Base-by-base conservation (phyloP, 305 asterid species). In the Fraxinus velutina region DNA sequence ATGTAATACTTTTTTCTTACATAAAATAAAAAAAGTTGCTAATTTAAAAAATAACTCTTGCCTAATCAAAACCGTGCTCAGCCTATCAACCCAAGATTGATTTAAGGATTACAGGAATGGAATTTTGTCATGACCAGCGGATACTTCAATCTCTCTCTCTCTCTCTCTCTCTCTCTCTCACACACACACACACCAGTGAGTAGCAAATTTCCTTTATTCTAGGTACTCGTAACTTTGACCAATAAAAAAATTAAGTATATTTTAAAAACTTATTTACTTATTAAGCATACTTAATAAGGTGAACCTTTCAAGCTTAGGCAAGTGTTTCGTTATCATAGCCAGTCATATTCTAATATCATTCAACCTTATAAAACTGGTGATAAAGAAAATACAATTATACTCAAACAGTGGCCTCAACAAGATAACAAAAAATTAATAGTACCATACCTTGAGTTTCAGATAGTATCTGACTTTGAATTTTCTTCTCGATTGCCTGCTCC, bases 381-480 rank as follows among this genome's bases (percentile, higher is more conserved):
- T 24, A 44, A 17, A 30, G 62, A 50, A 75, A 78, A 82, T 73
- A 79, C 44, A 30, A 15, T 5, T 44, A 29, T 62, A 34, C 22
- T 27, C 79, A 10, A 60, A 62, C 71, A 82, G 71, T 34, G 79
- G 62, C 71, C 64, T 82, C 47, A 76, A 76, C 71, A 73, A 34
- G 73, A 79, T 13, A 10, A 64, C 32, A 80, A 82, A 60, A 33
- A 74, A 30, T 79, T 78, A 80, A 52, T 42, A 33, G 62, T 76
- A 71, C 29, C 80, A 17, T 91, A 94, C 98, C 98, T 91, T 86
- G 86, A 75, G 89, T 87, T 76, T 90, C 90, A 83, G 89, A 78
- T 29, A 92, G 86, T 22, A 93, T 78, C 55, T 84, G 90, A 73
- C 81, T 72, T 39, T 83, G 89, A 81, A 87, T 83, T 78, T 85